These are phyloP conservation scores for Fagopyrum homotropicum DNA, from an alignment of 148 eudicot species.

Conservation along the genomic window DNA sequence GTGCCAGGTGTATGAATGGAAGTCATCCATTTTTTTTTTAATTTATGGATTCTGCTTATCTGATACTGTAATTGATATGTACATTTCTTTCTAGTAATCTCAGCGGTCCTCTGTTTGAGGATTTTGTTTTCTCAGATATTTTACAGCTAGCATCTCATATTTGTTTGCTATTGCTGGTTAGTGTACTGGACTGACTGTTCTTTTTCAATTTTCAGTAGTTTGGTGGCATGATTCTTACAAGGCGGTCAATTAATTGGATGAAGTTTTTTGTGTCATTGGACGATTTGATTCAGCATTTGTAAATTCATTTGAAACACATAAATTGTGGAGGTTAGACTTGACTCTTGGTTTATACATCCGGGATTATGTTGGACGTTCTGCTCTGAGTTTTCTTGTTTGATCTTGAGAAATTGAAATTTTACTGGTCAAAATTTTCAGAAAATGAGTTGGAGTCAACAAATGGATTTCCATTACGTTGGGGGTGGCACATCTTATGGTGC, in stretches of 20 bases:
- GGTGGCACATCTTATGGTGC: conserved; percentile 52
- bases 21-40: neutral
- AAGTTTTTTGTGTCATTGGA: neutral
- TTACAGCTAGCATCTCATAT: neutral
- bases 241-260: conserved; percentile 1
- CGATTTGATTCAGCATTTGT: neutral
- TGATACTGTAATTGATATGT: neutral
- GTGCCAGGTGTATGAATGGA: neutral
- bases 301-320: conserved; percentile 1
- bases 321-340: conserved; percentile 9
- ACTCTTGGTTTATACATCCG: neutral
- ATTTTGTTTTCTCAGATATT: too few species aligned
- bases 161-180: neutral
- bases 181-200: neutral
- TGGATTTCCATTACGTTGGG: conserved; percentile 49
- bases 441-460: conserved; percentile 64
- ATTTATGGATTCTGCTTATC: neutral
- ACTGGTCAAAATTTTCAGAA: neutral
- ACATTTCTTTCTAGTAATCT: neutral
- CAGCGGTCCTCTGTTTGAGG: neutral
- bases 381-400: neutral
- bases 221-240: neutral
- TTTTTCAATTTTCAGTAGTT: neutral
- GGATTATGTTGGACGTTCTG: neutral
- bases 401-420: neutral